Evolutionary conservation across 306 rosid species (phyloP).

Genomic region (Inga oerstediana): DNA sequence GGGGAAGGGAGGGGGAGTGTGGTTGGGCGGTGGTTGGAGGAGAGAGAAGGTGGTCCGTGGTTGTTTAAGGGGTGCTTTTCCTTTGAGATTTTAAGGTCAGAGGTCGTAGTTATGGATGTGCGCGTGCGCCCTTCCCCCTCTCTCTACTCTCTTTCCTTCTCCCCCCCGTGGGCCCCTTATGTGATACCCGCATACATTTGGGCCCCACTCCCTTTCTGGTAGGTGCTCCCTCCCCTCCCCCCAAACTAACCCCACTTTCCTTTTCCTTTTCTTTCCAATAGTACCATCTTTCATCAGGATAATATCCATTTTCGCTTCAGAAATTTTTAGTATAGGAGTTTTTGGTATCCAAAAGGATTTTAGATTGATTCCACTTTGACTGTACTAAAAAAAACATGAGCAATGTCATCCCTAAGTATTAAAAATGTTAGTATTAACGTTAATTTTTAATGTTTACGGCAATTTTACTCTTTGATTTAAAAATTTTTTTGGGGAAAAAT

Average conservation of each 20-base stretch:
- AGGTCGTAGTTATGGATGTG: slow-evolving; percentile 81
- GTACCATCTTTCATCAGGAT: no score
- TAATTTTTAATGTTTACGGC: no score
- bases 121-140: slow-evolving; percentile 52
- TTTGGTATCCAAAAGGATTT: no score
- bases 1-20: not conserved
- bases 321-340: no score
- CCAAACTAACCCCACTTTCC: not conserved
- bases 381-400: no score
- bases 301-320: no score
- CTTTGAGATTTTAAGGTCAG: slow-evolving; percentile 78
- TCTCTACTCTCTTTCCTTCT: not conserved
- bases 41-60: slow-evolving; percentile 50
- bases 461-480: no score
- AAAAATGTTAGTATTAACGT: no score
- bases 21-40: slow-evolving; percentile 45
- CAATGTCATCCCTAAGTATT: no score
- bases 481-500: no score
- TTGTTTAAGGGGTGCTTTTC: slow-evolving; percentile 70
- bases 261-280: not conserved
- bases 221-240: slow-evolving; percentile 43
- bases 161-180: not conserved
- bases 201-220: slow-evolving; percentile 53
- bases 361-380: no score
- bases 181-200: slow-evolving; percentile 46